Percentiles rank a stretch among this genome's conserved stretches.
Evolutionary conservation across 495 filamentous ascomycete species (phyloP).

Genomic region (Podospora pseudocomata): DNA sequence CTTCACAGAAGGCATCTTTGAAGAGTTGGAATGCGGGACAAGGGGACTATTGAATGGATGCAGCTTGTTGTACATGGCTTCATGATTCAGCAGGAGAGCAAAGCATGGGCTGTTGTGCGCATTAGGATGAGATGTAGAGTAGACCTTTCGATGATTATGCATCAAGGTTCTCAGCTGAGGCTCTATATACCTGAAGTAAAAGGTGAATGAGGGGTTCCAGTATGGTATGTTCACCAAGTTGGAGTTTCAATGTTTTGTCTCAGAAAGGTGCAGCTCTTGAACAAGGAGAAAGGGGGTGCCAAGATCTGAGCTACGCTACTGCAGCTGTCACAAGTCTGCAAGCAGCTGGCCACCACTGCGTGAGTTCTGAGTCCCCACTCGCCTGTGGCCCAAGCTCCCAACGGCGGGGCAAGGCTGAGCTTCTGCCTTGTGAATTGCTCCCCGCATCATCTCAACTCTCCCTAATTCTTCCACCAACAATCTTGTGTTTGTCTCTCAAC

Average conservation of each 20-base stretch:
- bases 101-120: not conserved
- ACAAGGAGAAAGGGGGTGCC: not conserved
- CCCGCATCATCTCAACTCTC: conserved; percentile 9
- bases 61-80: not conserved
- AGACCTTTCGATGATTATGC: not conserved
- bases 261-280: not conserved
- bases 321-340: not conserved
- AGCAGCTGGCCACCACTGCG: not conserved
- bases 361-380: not conserved
- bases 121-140: not conserved
- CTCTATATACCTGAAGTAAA: not conserved
- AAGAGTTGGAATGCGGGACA: not conserved
- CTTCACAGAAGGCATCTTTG: not conserved
- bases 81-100: not conserved
- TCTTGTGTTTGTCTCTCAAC: not conserved
- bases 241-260: not conserved
- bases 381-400: conserved; percentile 1
- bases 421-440: conserved; percentile 24
- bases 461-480: not conserved
- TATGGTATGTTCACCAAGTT: not conserved
- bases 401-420: conserved; percentile 29
- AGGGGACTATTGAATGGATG: not conserved
- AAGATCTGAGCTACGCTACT: not conserved
- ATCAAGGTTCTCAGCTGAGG: not conserved
- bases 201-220: too few relatives aligned